Evolutionary conservation across 2,329 filamentous ascomycete genomes (phyloP), one percentile per base, ranked within the genome.

Genomic region (Blumeria hordei): DNA sequence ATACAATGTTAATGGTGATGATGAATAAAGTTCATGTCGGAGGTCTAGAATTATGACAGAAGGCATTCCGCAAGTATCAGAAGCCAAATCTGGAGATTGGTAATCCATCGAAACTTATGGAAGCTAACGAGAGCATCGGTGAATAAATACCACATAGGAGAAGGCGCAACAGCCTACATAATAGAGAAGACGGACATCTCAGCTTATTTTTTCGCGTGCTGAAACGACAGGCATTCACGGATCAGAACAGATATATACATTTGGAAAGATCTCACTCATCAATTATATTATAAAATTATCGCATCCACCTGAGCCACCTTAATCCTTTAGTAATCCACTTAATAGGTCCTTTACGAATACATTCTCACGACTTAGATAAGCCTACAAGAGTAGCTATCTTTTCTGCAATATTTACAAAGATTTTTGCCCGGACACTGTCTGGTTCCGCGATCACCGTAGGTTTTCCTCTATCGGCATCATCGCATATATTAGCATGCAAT

Each of bases 401-500:
- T 55, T 74, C 70, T 1, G 85, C 85, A 64, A 94, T 80, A 16
- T 72, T 70, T 56, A 81, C 68, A 65, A 95, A 98, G 0, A 80
- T 78, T 54, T 72, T 69, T 0, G 85, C 82, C 60, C 85, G 77
- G 35, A 77, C 74, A 61, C 86, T 88, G 0, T 79, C 73, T 7
- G 90, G 87, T 66, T 94, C 86, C 1, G 86, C 77, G 2, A 94
- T 87, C 0, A 96, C 85, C 0, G 88, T 95, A 3, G 92, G 92
- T 67, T 83, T 87, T 0, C 92, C 92, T 18, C 76, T 72, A 67
- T 94, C 87, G 0, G 85, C 87, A 67, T 95, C 86, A 55, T 86
- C 83, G 57, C 88, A 93, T 21, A 96, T 93, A 53, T 73, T 78
- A 3, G 84, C 80, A 66, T 96, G 86, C 52, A 98, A 72, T 6